A percentile compares a stretch with the other conserved stretches of the same genome.
Conservation (phyloP, 2,329 filamentous ascomycete genomes). For the Penicillium sp. region DNA sequence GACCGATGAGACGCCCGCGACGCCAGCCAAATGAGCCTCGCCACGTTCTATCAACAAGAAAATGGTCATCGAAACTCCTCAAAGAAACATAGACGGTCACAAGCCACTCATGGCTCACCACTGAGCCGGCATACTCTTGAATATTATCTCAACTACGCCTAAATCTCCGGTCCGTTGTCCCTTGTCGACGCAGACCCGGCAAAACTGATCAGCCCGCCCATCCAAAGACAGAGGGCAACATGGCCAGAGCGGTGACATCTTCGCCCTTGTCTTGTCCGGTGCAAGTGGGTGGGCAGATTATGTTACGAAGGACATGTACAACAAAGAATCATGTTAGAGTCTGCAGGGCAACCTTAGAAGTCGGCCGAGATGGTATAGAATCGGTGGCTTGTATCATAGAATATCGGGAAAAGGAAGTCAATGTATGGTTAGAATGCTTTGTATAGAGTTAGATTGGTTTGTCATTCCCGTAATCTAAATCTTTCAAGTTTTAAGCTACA, state of each 20-base stretch:
- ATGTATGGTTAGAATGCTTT: neutral
- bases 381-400: neutral
- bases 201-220: neutral
- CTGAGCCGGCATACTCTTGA: neutral
- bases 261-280: neutral
- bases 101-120: neutral
- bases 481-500: neutral
- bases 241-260: neutral
- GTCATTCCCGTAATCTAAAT: neutral
- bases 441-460: neutral
- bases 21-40: conserved; percentile 2
- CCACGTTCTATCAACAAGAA: neutral
- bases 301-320: neutral
- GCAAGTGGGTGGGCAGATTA: neutral
- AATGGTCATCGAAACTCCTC: neutral
- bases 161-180: neutral
- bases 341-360: neutral
- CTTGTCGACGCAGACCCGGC: neutral
- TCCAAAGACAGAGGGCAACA: neutral
- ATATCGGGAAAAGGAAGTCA: neutral
- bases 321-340: neutral
- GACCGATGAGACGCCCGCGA: conserved; percentile 1
- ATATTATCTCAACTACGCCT: neutral
- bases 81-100: neutral
- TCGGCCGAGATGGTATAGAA: neutral